A percentile compares a stretch with the other conserved stretches of the same genome.
Conservation (phyloP, 2,329 filamentous ascomycete species). For the Davidsoniella neocaledoniae region DNA sequence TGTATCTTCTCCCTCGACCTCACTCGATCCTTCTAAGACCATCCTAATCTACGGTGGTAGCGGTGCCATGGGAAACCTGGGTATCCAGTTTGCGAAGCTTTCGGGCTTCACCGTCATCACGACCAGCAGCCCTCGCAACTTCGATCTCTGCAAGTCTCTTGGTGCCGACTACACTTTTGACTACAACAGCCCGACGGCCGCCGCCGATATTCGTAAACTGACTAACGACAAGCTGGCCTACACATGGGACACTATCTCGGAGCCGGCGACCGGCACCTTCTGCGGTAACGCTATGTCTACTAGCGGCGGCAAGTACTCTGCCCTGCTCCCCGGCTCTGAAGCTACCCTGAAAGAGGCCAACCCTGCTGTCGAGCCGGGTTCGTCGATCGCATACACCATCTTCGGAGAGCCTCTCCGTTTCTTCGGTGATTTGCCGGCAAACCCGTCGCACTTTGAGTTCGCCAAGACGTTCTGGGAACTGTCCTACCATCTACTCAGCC, state of each 20-base stretch:
- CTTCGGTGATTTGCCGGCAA: conserved; percentile 15
- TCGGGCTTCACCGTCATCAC: conserved; percentile 23
- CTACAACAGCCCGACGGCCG: conserved; percentile 21
- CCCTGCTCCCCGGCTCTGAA: conserved; percentile 23
- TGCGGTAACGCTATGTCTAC: conserved; percentile 19
- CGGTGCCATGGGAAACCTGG: conserved; percentile 36
- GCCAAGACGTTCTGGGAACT: conserved; percentile 23
- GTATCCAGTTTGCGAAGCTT: conserved; percentile 22
- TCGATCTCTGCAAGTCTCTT: conserved; percentile 22
- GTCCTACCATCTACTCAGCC: conserved; percentile 19
- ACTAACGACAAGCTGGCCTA: conserved; percentile 16
- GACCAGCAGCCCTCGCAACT: conserved; percentile 24
- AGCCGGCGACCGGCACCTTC: conserved; percentile 15
- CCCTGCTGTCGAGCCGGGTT: conserved; percentile 18
- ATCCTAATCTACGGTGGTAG: conserved; percentile 29
- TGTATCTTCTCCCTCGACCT: conserved; percentile 17
- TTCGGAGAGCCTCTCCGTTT: conserved; percentile 22
- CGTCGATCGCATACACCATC: conserved; percentile 25
- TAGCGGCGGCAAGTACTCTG: conserved; percentile 22
- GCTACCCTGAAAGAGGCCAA: conserved; percentile 27
- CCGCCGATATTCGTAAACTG: conserved; percentile 16
- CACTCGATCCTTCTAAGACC: conserved; percentile 14
- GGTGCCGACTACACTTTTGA: conserved; percentile 32
- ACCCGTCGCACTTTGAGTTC: conserved; percentile 20
- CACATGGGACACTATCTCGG: conserved; percentile 17